A percentile compares a stretch with the other conserved stretches of the same genome.
These are phyloP conservation scores for Neurospora discreta DNA, from an alignment of 495 filamentous ascomycete species.

Conservation along the genomic window DNA sequence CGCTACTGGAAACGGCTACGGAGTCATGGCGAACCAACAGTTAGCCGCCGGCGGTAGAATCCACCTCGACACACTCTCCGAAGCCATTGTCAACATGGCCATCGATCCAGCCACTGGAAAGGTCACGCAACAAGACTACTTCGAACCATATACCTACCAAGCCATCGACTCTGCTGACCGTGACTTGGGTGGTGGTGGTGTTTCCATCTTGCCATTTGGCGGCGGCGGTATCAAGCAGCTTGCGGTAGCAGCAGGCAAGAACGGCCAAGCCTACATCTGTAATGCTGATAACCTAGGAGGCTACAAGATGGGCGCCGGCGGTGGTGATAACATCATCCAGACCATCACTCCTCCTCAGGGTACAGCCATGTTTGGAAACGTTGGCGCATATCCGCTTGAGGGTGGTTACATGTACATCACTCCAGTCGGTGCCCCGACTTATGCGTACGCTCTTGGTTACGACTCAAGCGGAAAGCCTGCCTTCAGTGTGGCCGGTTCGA, in stretches of 20 bases:
- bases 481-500: slow-evolving; percentile 15
- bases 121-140: slow-evolving; percentile 25
- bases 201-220: slow-evolving; percentile 24
- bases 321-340: slow-evolving; percentile 26
- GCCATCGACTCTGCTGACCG: slow-evolving; percentile 6
- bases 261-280: slow-evolving; percentile 26
- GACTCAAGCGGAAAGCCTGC: slow-evolving; percentile 15
- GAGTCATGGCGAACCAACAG: slow-evolving; percentile 7
- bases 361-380: slow-evolving; percentile 9
- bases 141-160: slow-evolving; percentile 9
- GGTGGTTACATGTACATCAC: slow-evolving; percentile 12
- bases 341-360: slow-evolving; percentile 18
- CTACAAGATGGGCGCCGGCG: slow-evolving; percentile 10
- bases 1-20: slow-evolving; percentile 4
- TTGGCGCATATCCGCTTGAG: slow-evolving; percentile 9
- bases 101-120: slow-evolving; percentile 13
- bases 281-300: slow-evolving; percentile 30
- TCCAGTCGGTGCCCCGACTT: slow-evolving; percentile 15
- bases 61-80: slow-evolving; percentile 10
- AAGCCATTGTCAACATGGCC: slow-evolving; percentile 22
- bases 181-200: slow-evolving; percentile 8
- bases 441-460: slow-evolving; percentile 28
- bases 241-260: slow-evolving; percentile 24
- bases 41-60: slow-evolving; percentile 1
- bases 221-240: slow-evolving; percentile 18